A percentile compares a stretch with the other conserved stretches of the same genome.
phyloP scores from a whole-genome alignment of 2,329 filamentous ascomycete genomes.

The Xylariaceae sp. region DNA sequence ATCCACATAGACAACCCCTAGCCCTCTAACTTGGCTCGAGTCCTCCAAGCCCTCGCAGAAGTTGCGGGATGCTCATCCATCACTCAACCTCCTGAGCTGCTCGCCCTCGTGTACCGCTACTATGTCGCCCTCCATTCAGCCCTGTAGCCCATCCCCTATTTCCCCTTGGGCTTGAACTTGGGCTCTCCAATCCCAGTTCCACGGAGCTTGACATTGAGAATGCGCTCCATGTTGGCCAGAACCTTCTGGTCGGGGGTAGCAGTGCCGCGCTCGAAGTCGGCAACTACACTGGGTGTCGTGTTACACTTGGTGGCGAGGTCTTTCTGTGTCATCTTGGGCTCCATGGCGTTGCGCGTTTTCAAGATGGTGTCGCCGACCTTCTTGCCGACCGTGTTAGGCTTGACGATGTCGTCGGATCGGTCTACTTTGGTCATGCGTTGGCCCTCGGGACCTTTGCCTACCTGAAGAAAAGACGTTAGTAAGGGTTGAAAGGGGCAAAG shows the following conservation, averaged over 20 bases:
- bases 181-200: constrained; percentile 81
- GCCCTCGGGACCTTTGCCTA: constrained; percentile 65
- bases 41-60: too few relatives aligned
- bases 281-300: constrained; percentile 73
- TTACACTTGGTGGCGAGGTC: constrained; percentile 83
- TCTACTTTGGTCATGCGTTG: constrained; percentile 98
- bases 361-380: constrained; percentile 80
- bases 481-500: too few relatives aligned
- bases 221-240: constrained; percentile 70
- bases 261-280: constrained; percentile 78
- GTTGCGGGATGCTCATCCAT: too few relatives aligned
- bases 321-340: constrained; percentile 96
- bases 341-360: constrained; percentile 71
- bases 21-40: too few relatives aligned
- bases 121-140: too few relatives aligned
- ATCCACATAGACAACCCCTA: too few relatives aligned
- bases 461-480: constrained; percentile 26
- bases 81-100: too few relatives aligned
- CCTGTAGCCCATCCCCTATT: constrained; percentile 22
- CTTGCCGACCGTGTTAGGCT: constrained; percentile 85
- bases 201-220: constrained; percentile 83
- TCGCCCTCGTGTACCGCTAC: neutral
- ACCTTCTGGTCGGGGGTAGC: constrained; percentile 82
- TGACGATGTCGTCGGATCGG: constrained; percentile 94
- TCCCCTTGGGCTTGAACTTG: constrained; percentile 73